Evolutionary conservation across 805 yeast genomes (phyloP).

Genomic region (Scheffersomyces coipomensis): DNA sequence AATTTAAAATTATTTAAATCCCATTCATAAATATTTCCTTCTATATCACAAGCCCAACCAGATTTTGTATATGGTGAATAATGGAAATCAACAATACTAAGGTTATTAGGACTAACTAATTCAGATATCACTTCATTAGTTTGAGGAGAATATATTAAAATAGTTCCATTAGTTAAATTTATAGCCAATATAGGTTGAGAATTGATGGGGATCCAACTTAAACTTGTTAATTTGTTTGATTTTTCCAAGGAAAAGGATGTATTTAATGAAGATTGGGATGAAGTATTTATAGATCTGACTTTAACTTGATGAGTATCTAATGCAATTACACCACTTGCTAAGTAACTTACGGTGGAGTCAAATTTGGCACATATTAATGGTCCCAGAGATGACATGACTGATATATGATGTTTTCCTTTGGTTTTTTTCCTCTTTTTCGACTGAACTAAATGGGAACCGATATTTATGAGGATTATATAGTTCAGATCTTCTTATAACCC

Average conservation of each 20-base stretch:
- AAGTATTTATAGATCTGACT: conserved; percentile 51
- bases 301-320: conserved; percentile 70
- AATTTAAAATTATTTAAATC: conserved; percentile 46
- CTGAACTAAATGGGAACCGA: too few relatives aligned
- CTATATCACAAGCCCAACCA: conserved; percentile 60
- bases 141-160: conserved; percentile 67
- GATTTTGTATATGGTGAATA: conserved; percentile 39
- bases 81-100: conserved; percentile 51
- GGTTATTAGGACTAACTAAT: conserved; percentile 44
- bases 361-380: conserved; percentile 46
- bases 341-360: conserved; percentile 60
- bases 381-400: conserved; percentile 13
- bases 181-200: conserved; percentile 44
- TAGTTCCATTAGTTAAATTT: conserved; percentile 64
- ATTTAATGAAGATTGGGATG: conserved; percentile 38
- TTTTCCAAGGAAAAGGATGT: conserved; percentile 54
- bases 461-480: too few relatives aligned
- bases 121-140: conserved; percentile 56
- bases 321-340: conserved; percentile 65
- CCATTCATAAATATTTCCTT: conserved; percentile 63
- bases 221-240: conserved; percentile 44
- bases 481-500: too few relatives aligned
- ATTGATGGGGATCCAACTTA: conserved; percentile 50
- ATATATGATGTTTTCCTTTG: too few relatives aligned
- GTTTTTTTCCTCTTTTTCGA: too few relatives aligned